phyloP scores from a whole-genome alignment of 2,329 filamentous ascomycete genomes.

The Colletotrichum sp. region DNA sequence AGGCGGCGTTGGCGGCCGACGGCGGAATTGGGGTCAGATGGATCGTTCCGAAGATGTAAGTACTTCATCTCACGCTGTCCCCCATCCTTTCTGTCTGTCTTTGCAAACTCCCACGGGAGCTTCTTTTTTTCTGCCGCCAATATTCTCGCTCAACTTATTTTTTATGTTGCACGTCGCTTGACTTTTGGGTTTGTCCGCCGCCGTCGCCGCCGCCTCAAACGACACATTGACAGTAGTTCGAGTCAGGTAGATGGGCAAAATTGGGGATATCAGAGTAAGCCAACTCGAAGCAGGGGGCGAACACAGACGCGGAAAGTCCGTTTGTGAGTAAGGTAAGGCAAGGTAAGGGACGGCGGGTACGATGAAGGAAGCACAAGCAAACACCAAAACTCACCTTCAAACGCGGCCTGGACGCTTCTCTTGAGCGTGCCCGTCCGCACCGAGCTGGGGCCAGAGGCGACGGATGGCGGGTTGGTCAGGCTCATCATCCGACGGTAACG shows the following conservation, averaged over 20 bases:
- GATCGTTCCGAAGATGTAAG: background rate
- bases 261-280: background rate
- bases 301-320: background rate
- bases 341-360: background rate
- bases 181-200: background rate
- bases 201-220: background rate
- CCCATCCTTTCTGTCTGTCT: background rate
- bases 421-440: conserved; percentile 52
- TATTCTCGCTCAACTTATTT: background rate
- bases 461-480: conserved; percentile 59
- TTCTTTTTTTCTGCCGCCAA: background rate
- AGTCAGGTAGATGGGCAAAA: conserved; percentile 14
- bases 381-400: conserved; percentile 57
- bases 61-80: background rate
- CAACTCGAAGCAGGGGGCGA: background rate
- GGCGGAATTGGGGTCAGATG: background rate
- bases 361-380: conserved; percentile 4
- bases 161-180: background rate
- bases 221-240: conserved; percentile 5
- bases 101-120: background rate
- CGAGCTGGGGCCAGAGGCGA: conserved; percentile 53
- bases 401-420: conserved; percentile 64
- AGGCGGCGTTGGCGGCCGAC: background rate
- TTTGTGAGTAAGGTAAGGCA: background rate
- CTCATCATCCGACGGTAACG: conserved; percentile 44